Conservation (phyloP, 2,329 filamentous ascomycete genomes). For the Nannizzia gypsea region DNA sequence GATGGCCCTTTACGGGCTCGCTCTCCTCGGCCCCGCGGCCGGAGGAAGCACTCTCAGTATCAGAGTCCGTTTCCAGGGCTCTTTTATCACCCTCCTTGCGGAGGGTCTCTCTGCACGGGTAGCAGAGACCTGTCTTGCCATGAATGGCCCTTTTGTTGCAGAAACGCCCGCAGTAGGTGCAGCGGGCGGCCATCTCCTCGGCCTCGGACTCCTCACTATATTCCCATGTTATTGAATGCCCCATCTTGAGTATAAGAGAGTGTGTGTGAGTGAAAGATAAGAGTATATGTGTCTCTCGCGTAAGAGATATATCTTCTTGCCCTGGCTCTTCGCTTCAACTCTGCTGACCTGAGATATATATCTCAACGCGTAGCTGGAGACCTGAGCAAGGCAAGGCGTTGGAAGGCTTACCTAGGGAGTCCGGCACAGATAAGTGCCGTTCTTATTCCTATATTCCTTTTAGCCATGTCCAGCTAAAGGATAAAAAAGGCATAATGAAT, state of each 20-base stretch:
- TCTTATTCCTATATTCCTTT: neutral
- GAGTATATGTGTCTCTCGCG: neutral
- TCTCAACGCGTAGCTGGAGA: neutral
- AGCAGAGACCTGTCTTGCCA: conserved; percentile 11
- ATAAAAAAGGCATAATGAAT: neutral
- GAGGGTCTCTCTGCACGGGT: conserved; percentile 11
- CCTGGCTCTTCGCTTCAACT: neutral
- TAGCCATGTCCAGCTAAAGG: neutral
- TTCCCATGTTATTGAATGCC: conserved; percentile 13
- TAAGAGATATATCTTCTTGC: neutral
- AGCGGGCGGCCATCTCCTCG: conserved; percentile 13
- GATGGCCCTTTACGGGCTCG: neutral
- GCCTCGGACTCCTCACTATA: conserved; percentile 13
- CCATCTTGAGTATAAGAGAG: conserved; percentile 2
- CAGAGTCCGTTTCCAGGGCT: conserved; percentile 5
- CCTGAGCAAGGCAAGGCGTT: neutral
- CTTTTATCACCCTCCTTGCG: conserved; percentile 5
- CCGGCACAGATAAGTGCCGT: too few species aligned
- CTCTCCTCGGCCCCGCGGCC: neutral
- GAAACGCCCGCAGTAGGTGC: conserved; percentile 16
- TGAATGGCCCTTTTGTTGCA: conserved; percentile 7
- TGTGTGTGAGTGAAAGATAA: too few species aligned
- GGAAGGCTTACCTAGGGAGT: conserved; percentile 1
- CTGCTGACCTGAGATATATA: neutral
- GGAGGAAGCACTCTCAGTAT: conserved; percentile 2